A percentile compares a stretch with the other conserved stretches of the same genome.
These are phyloP conservation scores for Malus hybrid DNA, from an alignment of 331 rosid species.

Conservation along the genomic window DNA sequence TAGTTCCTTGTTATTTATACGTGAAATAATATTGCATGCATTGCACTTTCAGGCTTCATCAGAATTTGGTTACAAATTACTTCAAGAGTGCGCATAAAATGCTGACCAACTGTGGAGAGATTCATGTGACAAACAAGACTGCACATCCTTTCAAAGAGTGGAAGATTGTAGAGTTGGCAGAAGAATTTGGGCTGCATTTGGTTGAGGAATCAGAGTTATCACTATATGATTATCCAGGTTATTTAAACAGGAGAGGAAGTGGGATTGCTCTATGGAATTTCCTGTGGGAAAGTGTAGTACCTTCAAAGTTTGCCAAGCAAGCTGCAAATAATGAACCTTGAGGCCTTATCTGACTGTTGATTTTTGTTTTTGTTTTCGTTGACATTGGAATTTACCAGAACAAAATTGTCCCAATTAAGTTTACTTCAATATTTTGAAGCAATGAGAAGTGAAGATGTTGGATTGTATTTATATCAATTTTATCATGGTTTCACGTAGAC, in stretches of 20 bases:
- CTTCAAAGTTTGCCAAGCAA: constrained; percentile 4
- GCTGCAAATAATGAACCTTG: no score
- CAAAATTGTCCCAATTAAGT: no score
- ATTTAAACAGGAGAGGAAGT: constrained; percentile 15
- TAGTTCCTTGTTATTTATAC: no score
- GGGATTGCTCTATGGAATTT: background rate
- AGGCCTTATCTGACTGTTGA: background rate
- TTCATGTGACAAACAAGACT: constrained; percentile 24
- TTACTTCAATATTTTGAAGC: no score
- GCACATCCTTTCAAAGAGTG: constrained; percentile 14
- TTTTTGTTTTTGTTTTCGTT: background rate
- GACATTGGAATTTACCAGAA: no score
- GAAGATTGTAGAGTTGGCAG: constrained; percentile 7
- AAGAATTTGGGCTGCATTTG: background rate
- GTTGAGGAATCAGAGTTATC: background rate
- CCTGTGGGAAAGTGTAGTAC: constrained; percentile 8
- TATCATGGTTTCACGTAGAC: no score
- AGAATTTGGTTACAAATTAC: background rate
- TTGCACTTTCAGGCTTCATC: constrained; percentile 7
- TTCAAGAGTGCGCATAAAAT: constrained; percentile 1
- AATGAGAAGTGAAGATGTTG: no score
- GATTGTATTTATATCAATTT: no score
- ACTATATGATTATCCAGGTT: constrained; percentile 6
- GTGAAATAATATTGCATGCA: no score
- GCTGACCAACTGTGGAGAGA: constrained; percentile 5